Evolutionary conservation across 768 basidiomycete species (phyloP).

Genomic region (Pleurotus cornucopiae): DNA sequence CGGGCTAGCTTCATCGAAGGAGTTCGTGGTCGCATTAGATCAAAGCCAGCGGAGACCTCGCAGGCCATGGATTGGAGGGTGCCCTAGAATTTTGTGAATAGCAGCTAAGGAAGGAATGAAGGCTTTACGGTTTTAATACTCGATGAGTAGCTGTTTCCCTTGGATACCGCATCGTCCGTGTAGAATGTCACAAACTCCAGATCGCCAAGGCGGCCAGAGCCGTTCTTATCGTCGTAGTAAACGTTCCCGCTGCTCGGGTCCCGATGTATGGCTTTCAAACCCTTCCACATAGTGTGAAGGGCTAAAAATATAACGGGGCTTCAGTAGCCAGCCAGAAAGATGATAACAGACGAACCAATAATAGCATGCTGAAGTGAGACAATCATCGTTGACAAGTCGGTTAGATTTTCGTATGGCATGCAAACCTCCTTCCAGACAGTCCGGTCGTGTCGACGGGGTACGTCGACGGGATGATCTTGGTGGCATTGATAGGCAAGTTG

Average conservation of each 20-base stretch:
- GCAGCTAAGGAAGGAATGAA: background rate
- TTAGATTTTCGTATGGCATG: background rate
- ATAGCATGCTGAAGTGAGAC: background rate
- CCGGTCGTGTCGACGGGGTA: background rate
- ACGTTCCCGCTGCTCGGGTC: background rate
- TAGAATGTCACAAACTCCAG: constrained; percentile 1
- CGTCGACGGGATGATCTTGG: background rate
- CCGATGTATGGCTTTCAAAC: background rate
- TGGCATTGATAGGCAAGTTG: background rate
- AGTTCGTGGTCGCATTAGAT: background rate
- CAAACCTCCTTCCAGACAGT: background rate
- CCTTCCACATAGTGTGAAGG: background rate
- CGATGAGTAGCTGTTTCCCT: no score
- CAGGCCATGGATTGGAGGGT: background rate
- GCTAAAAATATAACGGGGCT: background rate
- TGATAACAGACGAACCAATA: background rate
- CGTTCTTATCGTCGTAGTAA: background rate
- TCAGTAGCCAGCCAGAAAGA: background rate
- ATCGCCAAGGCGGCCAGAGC: background rate
- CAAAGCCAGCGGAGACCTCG: background rate
- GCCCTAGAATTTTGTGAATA: background rate
- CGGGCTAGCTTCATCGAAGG: background rate
- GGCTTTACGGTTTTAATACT: background rate
- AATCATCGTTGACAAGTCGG: background rate
- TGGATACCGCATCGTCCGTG: background rate